Evolutionary conservation across 2,329 filamentous ascomycete species (phyloP).

Genomic region (Akanthomyces dipterigenus): DNA sequence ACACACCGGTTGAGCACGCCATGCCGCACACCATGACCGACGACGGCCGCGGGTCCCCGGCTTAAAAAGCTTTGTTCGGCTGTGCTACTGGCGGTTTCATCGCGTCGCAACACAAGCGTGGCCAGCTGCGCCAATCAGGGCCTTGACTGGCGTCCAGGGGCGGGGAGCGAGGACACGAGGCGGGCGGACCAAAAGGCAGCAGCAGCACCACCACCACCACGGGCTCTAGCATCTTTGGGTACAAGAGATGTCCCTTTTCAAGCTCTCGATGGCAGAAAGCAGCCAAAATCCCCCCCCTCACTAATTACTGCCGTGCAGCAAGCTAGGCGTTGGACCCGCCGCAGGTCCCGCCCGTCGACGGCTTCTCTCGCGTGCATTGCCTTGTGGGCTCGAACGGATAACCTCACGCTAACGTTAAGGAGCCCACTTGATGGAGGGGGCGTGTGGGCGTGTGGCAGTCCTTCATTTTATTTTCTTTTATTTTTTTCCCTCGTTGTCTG

Average conservation of each 20-base stretch:
- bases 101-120: neutral
- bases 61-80: conserved; percentile 1
- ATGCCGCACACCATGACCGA: neutral
- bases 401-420: conserved; percentile 1
- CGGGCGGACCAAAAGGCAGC: neutral
- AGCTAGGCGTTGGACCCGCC: conserved; percentile 1
- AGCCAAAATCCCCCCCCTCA: neutral
- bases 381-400: conserved; percentile 13
- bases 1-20: neutral
- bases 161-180: conserved; percentile 7
- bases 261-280: neutral
- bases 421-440: neutral
- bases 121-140: conserved; percentile 5
- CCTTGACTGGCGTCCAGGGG: neutral
- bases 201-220: neutral
- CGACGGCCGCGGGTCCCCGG: neutral
- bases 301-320: neutral
- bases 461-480: conserved; percentile 10
- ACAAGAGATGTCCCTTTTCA: neutral
- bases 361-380: conserved; percentile 13
- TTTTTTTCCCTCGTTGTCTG: neutral
- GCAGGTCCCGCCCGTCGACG: conserved; percentile 6
- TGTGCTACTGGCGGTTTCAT: neutral
- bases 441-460: conserved; percentile 10
- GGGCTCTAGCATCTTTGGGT: neutral